Evolutionary conservation across 495 filamentous ascomycete genomes (phyloP).

Genomic region (Staphylotrichum tortipilum): DNA sequence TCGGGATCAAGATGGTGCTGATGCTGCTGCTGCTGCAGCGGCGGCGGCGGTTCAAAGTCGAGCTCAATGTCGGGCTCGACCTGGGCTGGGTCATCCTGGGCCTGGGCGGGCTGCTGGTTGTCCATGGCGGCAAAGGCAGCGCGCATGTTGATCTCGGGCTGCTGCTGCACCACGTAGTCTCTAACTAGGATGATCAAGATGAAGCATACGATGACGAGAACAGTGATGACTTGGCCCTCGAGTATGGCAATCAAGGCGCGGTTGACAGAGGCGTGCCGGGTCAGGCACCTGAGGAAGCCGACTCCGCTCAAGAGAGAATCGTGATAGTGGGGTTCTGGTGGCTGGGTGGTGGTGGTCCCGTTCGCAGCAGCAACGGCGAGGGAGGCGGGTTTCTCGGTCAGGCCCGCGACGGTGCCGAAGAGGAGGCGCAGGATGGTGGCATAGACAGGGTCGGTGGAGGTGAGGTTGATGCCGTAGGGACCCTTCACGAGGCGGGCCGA

Average conservation of each 20-base stretch:
- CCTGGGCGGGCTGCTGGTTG: conserved; percentile 38
- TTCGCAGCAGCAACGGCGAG: conserved; percentile 11
- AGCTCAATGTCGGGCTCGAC: not conserved
- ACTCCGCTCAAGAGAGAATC: conserved; percentile 62
- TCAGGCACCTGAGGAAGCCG: conserved; percentile 61
- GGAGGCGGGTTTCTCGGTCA: conserved; percentile 11
- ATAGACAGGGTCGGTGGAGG: conserved; percentile 19
- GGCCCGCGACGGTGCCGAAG: conserved; percentile 20
- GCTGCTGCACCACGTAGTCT: conserved; percentile 97
- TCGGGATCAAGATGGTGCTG: no score
- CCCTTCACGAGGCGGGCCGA: conserved; percentile 23
- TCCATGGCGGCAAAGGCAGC: conserved; percentile 45
- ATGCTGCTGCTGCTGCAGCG: no score
- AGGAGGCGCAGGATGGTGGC: conserved; percentile 19
- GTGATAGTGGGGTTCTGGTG: conserved; percentile 1
- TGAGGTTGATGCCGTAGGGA: conserved; percentile 21
- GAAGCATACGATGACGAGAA: conserved; percentile 82
- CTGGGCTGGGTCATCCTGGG: not conserved
- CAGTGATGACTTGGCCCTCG: conserved; percentile 88
- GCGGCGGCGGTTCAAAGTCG: no score
- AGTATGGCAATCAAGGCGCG: conserved; percentile 71
- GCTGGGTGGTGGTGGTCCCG: conserved; percentile 1
- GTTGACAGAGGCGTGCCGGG: conserved; percentile 65
- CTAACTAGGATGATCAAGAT: conserved; percentile 92
- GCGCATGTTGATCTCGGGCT: conserved; percentile 64